Percentiles rank a stretch among this genome's conserved stretches.
Evolutionary conservation across 75 land plant genomes (phyloP).

Genomic region (Pinus taeda): DNA sequence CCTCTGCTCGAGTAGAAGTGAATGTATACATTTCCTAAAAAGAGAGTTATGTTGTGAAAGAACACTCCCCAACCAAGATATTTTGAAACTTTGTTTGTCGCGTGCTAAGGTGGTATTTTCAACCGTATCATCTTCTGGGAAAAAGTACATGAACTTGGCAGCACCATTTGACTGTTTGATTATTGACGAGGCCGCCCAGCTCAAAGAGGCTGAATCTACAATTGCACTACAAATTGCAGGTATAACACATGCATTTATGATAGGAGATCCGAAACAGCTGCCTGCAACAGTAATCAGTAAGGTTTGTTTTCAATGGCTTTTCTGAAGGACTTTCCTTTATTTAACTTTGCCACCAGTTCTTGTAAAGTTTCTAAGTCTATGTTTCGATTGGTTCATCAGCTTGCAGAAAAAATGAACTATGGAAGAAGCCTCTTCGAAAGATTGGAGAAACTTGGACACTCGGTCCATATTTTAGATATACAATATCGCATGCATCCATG

Average conservation of each 20-base stretch:
- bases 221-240: conserved; percentile 54
- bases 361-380: not conserved
- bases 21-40: not conserved
- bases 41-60: not conserved
- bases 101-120: conserved; percentile 56
- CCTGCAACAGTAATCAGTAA: conserved; percentile 76
- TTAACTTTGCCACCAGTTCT: conserved; percentile 16
- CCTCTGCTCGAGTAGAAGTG: not conserved
- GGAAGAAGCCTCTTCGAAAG: conserved; percentile 90
- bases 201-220: conserved; percentile 76
- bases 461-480: conserved; percentile 49
- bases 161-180: conserved; percentile 43
- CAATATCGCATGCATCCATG: conserved; percentile 92
- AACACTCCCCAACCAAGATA: not conserved
- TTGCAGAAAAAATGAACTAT: conserved; percentile 43
- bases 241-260: conserved; percentile 54
- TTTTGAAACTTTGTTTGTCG: not conserved
- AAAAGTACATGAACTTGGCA: conserved; percentile 22
- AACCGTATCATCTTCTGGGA: conserved; percentile 52
- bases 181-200: conserved; percentile 86
- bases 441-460: conserved; percentile 48
- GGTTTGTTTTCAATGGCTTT: conserved; percentile 34
- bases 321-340: conserved; percentile 17
- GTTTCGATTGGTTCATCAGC: conserved; percentile 22
- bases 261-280: conserved; percentile 82